Base-by-base conservation (phyloP, 2,329 filamentous ascomycete species). In the Cytospora schulzeri region DNA sequence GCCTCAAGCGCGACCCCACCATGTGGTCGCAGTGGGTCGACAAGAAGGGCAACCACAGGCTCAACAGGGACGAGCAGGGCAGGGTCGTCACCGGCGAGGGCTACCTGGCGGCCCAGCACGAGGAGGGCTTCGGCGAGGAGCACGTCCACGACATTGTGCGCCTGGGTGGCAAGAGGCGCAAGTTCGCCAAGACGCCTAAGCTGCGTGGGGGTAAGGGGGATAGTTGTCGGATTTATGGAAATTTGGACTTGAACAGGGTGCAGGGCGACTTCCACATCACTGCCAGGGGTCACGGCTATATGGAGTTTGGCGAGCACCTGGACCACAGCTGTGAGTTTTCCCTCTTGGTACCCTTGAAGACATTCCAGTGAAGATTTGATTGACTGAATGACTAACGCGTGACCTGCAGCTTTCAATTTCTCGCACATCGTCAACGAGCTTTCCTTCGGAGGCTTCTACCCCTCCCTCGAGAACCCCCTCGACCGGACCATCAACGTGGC, bases 261-360 rank as follows among this genome's bases (percentile, higher is more conserved):
- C 94, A 97, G 78, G 95, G 94, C 4, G 94, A 99, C 76, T 98
- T 99, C 74, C 95, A 99, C 75, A 95, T 99, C 73, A 99, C 95
- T 1, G 95, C 95, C 3, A 81, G 93, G 67, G 95, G 95, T 0
- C 94, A 98, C 76, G 95, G 95, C n/a, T 99, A 99, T 77, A 85
- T 87, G 77, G 92, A 93, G 74, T 83, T 87, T 69, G 91, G 89
- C 48, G 81, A 80, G 48, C 93, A 98, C 80, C 79, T 98, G 69
- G 91, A 96, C 72, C 94, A 98, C 76, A 81, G 75, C 50, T 77
- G 92, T 95, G 83, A 77, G 88, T 81, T 45, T 59, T 53, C 19
- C 45, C 41, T 7, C 41, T n/a, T 48, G 19, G 8, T 35, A 7
- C 15, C 15, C 9, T 28, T 24, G 9, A 19, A 29, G 22, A 15